These are phyloP conservation scores for Venturia nashicola DNA, from an alignment of 2,329 filamentous ascomycete genomes.

Conservation along the genomic window DNA sequence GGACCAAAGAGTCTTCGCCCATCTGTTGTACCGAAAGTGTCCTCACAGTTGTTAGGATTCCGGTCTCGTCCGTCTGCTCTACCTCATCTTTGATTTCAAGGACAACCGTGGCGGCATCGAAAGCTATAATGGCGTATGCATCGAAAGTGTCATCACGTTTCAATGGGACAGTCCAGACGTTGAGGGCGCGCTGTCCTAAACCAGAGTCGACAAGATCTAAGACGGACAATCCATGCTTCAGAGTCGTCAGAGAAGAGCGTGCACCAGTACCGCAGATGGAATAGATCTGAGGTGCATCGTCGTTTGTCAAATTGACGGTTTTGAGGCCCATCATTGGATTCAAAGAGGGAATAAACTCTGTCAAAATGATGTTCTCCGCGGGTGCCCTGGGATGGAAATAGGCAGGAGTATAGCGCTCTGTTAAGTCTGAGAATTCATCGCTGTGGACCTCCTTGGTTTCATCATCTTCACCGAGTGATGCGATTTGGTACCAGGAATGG, in stretches of 20 bases:
- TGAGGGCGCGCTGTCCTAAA: slow-evolving; percentile 73
- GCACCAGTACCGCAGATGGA: slow-evolving; percentile 81
- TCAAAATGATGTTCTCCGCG: slow-evolving; percentile 65
- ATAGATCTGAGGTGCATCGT: slow-evolving; percentile 95
- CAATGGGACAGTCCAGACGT: slow-evolving; percentile 92
- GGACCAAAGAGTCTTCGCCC: slow-evolving; percentile 82
- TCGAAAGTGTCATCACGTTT: slow-evolving; percentile 73
- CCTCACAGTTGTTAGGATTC: slow-evolving; percentile 77
- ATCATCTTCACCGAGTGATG: slow-evolving; percentile 91
- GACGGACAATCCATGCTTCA: slow-evolving; percentile 87
- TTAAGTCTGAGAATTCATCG: slow-evolving; percentile 47
- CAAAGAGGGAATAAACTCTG: slow-evolving; percentile 77
- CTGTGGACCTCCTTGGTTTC: slow-evolving; percentile 79
- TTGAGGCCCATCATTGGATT: slow-evolving; percentile 88
- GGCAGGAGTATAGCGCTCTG: neutral
- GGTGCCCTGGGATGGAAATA: slow-evolving; percentile 2
- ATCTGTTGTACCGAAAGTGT: slow-evolving; percentile 90
- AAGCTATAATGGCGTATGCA: slow-evolving; percentile 90
- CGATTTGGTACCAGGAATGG: slow-evolving; percentile 91
- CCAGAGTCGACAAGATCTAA: slow-evolving; percentile 94
- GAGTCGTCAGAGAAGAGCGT: slow-evolving; percentile 76
- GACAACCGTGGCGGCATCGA: slow-evolving; percentile 79
- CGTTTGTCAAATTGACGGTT: slow-evolving; percentile 77
- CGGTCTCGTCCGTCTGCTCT: slow-evolving; percentile 87
- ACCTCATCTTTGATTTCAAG: slow-evolving; percentile 94